phyloP scores from a whole-genome alignment of 305 asterid genomes.

The Fraxinus paxiana region DNA sequence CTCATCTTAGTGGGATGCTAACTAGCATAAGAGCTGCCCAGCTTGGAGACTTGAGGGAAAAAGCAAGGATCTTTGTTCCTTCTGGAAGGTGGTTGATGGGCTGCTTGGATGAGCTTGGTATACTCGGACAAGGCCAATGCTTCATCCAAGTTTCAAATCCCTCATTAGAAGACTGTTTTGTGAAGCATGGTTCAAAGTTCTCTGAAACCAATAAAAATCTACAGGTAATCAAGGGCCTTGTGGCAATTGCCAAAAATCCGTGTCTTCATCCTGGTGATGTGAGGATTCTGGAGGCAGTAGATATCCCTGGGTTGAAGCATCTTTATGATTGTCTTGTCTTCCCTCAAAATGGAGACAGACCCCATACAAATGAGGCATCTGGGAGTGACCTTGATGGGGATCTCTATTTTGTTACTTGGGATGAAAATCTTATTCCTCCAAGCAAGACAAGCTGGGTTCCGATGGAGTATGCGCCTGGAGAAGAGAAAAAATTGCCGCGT shows the following conservation, averaged over 20 bases:
- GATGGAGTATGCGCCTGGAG: constrained; percentile 71
- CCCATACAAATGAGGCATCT: constrained; percentile 89
- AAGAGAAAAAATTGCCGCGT: constrained; percentile 42
- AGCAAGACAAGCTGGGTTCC: constrained; percentile 72
- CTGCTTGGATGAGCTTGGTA: constrained; percentile 72
- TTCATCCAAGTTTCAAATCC: constrained; percentile 75
- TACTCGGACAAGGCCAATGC: constrained; percentile 79
- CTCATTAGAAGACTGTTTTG: constrained; percentile 60
- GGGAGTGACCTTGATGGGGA: constrained; percentile 98
- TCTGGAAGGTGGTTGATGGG: constrained; percentile 94
- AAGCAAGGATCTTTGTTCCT: constrained; percentile 74
- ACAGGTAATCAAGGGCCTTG: constrained; percentile 58
- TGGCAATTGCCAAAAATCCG: constrained; percentile 76
- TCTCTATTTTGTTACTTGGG: constrained; percentile 88
- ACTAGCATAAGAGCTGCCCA: constrained; percentile 77
- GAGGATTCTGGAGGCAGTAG: constrained; percentile 77
- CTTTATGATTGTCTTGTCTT: constrained; percentile 76
- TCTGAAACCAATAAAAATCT: constrained; percentile 42
- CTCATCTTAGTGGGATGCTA: constrained; percentile 82
- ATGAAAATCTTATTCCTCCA: constrained; percentile 81
- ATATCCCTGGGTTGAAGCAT: constrained; percentile 58
- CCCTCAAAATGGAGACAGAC: constrained; percentile 86
- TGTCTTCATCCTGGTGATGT: constrained; percentile 97
- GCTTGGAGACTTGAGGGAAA: constrained; percentile 79
- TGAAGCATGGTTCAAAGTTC: constrained; percentile 63